Percentiles rank a stretch among this genome's conserved stretches.
These are phyloP conservation scores for Pseudocercospora vitis DNA, from an alignment of 2,329 filamentous ascomycete species.

Conservation along the genomic window DNA sequence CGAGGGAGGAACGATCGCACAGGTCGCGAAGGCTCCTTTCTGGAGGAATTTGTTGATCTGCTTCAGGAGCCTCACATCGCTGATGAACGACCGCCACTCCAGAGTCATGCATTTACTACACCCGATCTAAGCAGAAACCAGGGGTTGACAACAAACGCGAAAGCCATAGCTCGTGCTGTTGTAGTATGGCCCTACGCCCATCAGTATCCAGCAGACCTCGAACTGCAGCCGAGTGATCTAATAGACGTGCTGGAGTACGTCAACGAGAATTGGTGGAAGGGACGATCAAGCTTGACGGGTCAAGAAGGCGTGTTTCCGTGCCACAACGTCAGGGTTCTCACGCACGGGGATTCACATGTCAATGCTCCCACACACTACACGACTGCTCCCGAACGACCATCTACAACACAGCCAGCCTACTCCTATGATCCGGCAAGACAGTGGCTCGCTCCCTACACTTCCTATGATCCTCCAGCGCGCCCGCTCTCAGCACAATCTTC, in stretches of 20 bases:
- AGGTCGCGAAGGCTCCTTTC: neutral
- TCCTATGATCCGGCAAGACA: neutral
- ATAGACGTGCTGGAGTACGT: conserved; percentile 1
- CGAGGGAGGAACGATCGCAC: neutral
- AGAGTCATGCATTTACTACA: neutral
- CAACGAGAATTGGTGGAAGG: conserved; percentile 1
- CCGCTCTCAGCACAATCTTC: neutral
- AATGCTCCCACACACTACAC: too few species aligned
- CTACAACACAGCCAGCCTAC: neutral
- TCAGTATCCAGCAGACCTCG: neutral
- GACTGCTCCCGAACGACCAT: neutral
- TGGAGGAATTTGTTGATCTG: neutral
- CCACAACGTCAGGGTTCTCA: neutral
- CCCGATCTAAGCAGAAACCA: neutral
- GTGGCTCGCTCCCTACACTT: neutral
- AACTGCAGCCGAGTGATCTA: neutral
- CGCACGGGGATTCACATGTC: neutral
- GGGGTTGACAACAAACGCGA: neutral
- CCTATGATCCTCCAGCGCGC: neutral
- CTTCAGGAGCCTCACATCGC: too few species aligned
- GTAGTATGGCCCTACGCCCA: neutral
- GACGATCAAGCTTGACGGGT: neutral
- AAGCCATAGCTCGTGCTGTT: neutral
- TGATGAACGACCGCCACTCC: neutral
- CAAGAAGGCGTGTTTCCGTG: conserved; percentile 1